Evolutionary conservation across 176 grass and related monocot species (phyloP), one percentile per base, ranked within the genome.

Genomic region (Aegilops tauschii): DNA sequence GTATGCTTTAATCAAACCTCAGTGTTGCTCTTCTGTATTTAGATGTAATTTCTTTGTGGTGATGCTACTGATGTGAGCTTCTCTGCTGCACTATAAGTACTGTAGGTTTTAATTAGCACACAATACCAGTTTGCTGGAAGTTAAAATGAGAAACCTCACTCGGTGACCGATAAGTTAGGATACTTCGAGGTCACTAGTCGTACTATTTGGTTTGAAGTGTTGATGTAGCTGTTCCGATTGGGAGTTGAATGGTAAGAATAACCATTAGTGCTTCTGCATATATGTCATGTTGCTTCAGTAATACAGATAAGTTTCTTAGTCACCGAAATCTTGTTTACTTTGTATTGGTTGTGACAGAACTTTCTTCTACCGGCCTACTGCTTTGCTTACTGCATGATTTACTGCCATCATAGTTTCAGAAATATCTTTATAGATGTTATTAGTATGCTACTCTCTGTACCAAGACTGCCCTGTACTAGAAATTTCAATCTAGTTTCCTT

Each of bases 281-380:
- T 86, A 77, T 1, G 2, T 25, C 45, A 37, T 85, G 68, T 37
- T 87, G 45, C 80, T 89, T 25, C 45, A 76, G 44, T 81, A 85
- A 80, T 45, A 89, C 29, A 85, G 59, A 12, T 9, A 76, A 85
- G 40, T 58, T 42, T 42, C 44, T 80, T 45, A 66, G 59, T 73
- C 13, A 23, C 77, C 65, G 8, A 65, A 17, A 40, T 36, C 20
- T 81, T 81, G 37, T 74, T 62, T 81, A 12, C 66, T 28, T 66
- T 31, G 59, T 47, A 49, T 69, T 83, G 61, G 66, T 68, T 80
- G 28, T 75, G 17, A 56, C 27, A 67, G 12, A 68, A 68, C 45
- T 42, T 44, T 84, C 30, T 67, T 17, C 23, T 69, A 34, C 25
- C 13, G 25, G 11, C 27, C 25, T 62, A 80, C 29, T 13, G 8